Evolutionary conservation across 768 basidiomycete species (phyloP), one percentile per base, ranked within the genome.

Genomic region (Lactarius pseudohatsudake): DNA sequence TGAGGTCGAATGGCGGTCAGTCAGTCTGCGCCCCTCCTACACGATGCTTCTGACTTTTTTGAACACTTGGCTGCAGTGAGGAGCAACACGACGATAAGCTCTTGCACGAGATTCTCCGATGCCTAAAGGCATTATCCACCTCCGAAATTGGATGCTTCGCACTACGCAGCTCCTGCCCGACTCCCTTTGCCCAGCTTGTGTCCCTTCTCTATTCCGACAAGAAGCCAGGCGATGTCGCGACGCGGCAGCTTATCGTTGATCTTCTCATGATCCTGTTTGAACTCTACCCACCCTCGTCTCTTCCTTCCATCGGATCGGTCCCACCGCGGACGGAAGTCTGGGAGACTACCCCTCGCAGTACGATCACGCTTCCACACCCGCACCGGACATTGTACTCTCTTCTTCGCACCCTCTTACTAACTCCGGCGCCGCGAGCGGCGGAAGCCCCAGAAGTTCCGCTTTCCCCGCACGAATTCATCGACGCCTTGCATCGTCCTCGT

Each of bases 41-140:
- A 0, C 3, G 10, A 38, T 4, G 16, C 57, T 18, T 61, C 28
- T 45, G 32, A 34, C 26, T n/a, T 18, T 41, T 41, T 36, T n/a
- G 15, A 34, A 45, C 50, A 13, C 43, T 54, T 56, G 16, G 69
- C n/a, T 72, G 43, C 41, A 95, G 95, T 69, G 96, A 98, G 75
- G 97, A 99, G 74, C 96, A 98, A 73, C 96, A 97, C 70, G 97
- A 97, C 73, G 97, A 98, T 74, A 89, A 97, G 75, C 82, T 97
- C 53, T 81, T 99, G 18, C 89, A 96, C 70, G 96, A 98, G 75
- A 79, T 98, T 2, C 80, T 98, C 47, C 88, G 94, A 2, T 98
- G 95, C 79, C 86, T 98, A 77, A 97, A 97, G 77, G 97, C 92
- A 0, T 82, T 99, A 3, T 89, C 92, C 0, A 96, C 96, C 0